These are phyloP conservation scores for Claviceps digitariae DNA, from an alignment of 2,329 filamentous ascomycete species.

Conservation along the genomic window DNA sequence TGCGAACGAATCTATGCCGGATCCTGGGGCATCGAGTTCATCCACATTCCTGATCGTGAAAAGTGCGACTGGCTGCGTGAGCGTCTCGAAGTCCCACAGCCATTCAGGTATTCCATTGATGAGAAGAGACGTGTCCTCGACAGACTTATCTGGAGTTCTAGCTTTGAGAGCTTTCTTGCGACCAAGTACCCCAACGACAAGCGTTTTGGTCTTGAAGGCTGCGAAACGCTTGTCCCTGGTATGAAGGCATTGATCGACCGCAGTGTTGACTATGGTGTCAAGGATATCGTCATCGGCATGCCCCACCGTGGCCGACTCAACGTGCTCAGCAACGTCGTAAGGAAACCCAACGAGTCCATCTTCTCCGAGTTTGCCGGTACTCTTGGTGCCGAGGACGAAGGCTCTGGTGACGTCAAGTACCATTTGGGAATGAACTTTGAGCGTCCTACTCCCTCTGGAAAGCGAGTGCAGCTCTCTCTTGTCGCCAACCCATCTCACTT, in stretches of 20 bases:
- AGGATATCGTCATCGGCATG: slow-evolving; percentile 99
- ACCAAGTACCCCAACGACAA: slow-evolving; percentile 99
- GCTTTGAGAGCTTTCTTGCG: slow-evolving; percentile 88
- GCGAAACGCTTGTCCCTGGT: slow-evolving; percentile 89
- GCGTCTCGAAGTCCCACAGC: slow-evolving; percentile 82
- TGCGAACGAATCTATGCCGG: slow-evolving; percentile 96
- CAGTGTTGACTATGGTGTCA: slow-evolving; percentile 95
- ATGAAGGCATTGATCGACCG: slow-evolving; percentile 99
- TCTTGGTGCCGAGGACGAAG: slow-evolving; percentile 78
- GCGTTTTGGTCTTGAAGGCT: slow-evolving; percentile 95
- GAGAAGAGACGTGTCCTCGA: slow-evolving; percentile 97
- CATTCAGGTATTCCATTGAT: slow-evolving; percentile 95
- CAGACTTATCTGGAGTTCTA: slow-evolving; percentile 95
- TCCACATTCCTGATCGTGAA: slow-evolving; percentile 93
- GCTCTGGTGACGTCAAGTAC: slow-evolving; percentile 98
- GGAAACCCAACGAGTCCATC: slow-evolving; percentile 98
- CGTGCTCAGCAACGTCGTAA: slow-evolving; percentile 93
- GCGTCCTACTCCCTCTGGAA: slow-evolving; percentile 91
- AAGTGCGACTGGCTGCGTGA: slow-evolving; percentile 98
- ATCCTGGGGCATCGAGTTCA: slow-evolving; percentile 96
- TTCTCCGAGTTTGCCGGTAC: slow-evolving; percentile 96
- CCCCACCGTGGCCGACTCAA: slow-evolving; percentile 97
- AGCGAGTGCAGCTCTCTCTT: slow-evolving; percentile 96
- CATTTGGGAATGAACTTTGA: slow-evolving; percentile 99
- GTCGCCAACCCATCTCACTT: slow-evolving; percentile 98